These are phyloP conservation scores for Saturnispora mendoncae DNA, from an alignment of 805 yeast species.

Conservation along the genomic window DNA sequence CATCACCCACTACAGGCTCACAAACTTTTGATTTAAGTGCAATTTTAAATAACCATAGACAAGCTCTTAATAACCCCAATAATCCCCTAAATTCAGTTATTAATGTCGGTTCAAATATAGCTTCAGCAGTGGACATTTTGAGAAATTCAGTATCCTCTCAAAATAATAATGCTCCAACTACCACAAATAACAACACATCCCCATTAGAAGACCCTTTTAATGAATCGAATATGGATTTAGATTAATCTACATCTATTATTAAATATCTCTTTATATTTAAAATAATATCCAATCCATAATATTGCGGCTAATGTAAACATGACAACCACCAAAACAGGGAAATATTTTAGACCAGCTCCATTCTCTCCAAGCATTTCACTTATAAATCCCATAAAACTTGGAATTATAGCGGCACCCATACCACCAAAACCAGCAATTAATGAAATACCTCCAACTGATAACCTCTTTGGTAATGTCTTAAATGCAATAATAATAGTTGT, in stretches of 20 bases:
- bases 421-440: slow-evolving; percentile 74
- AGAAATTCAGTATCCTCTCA: neutral
- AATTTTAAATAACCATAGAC: neutral
- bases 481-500: slow-evolving; percentile 60
- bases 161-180: too few relatives aligned
- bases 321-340: slow-evolving; percentile 21
- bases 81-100: neutral
- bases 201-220: neutral
- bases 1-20: neutral
- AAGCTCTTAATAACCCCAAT: neutral
- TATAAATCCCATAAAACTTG: slow-evolving; percentile 51
- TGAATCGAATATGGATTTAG: neutral
- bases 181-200: neutral
- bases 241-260: slow-evolving; percentile 16
- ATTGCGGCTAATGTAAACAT: slow-evolving; percentile 20
- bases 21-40: neutral
- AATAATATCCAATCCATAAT: slow-evolving; percentile 24
- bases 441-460: slow-evolving; percentile 63
- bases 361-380: slow-evolving; percentile 23
- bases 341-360: slow-evolving; percentile 28
- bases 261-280: slow-evolving; percentile 13
- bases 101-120: slow-evolving; percentile 5
- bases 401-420: slow-evolving; percentile 70
- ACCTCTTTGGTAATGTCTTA: slow-evolving; percentile 48
- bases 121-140: neutral